Conservation (phyloP, 192 early-diverging fungal species). For the Coemansia sp. region DNA sequence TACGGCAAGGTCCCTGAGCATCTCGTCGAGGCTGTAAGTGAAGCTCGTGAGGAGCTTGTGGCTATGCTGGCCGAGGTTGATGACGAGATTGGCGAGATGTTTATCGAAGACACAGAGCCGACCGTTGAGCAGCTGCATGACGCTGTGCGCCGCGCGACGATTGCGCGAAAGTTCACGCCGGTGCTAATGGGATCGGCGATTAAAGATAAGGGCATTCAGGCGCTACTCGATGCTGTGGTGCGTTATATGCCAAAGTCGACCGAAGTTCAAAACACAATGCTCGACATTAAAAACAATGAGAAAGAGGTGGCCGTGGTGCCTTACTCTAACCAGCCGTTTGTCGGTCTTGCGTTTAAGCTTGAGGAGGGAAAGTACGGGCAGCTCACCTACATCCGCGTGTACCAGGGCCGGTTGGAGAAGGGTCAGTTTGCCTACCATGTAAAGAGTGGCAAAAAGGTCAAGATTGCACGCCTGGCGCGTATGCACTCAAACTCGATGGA, state of each 20-base stretch:
- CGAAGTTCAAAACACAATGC: constrained; percentile 70
- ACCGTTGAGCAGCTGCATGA: constrained; percentile 64
- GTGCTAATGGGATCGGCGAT: constrained; percentile 84
- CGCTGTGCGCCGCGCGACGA: constrained; percentile 77
- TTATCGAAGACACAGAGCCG: constrained; percentile 71
- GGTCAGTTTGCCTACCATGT: constrained; percentile 87
- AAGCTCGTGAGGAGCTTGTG: constrained; percentile 73
- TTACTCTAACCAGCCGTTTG: constrained; percentile 68
- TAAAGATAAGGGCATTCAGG: constrained; percentile 81
- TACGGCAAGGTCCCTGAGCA: constrained; percentile 70
- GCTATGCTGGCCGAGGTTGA: constrained; percentile 79
- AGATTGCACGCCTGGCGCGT: constrained; percentile 92
- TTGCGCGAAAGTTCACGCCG: constrained; percentile 76
- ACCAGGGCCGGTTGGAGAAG: constrained; percentile 86
- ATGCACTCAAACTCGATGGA: constrained; percentile 99
- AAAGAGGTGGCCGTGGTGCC: constrained; percentile 58
- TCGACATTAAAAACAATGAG: constrained; percentile 69
- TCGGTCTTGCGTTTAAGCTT: constrained; percentile 84
- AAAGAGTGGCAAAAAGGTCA: constrained; percentile 88
- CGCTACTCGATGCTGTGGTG: constrained; percentile 68
- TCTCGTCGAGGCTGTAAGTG: constrained; percentile 58
- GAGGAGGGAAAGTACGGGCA: constrained; percentile 96
- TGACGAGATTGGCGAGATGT: constrained; percentile 79
- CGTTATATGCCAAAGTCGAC: constrained; percentile 69
- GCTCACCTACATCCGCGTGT: constrained; percentile 94